Percentiles rank a stretch among this genome's conserved stretches.
Evolutionary conservation across 805 yeast genomes (phyloP).

Genomic region (Diddensiella santjacobensis): DNA sequence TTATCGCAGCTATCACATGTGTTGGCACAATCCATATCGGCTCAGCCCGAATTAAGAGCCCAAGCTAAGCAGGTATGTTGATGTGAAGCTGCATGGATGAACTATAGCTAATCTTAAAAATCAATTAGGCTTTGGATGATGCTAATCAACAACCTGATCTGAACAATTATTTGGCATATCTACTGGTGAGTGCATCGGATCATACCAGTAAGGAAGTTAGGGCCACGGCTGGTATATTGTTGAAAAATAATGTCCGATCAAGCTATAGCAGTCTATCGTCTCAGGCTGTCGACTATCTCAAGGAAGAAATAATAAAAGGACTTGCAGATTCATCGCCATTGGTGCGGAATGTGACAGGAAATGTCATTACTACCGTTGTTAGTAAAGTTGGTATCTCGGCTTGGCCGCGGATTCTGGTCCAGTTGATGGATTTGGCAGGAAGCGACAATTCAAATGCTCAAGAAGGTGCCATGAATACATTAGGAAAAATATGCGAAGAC

Average conservation of each 20-base stretch:
- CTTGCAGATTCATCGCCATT: conserved; percentile 52
- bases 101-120: neutral
- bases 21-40: conserved; percentile 67
- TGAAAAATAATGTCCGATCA: conserved; percentile 67
- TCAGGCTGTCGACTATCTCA: conserved; percentile 43
- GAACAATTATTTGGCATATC: conserved; percentile 70
- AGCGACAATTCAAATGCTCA: conserved; percentile 45
- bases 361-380: conserved; percentile 79
- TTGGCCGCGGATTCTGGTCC: conserved; percentile 76
- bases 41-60: conserved; percentile 49
- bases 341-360: conserved; percentile 85
- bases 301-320: conserved; percentile 42
- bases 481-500: conserved; percentile 89
- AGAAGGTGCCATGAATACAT: conserved; percentile 77
- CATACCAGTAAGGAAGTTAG: conserved; percentile 53
- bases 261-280: conserved; percentile 31
- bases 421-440: conserved; percentile 58
- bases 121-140: conserved; percentile 49
- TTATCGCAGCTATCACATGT: conserved; percentile 62
- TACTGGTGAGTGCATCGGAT: conserved; percentile 53
- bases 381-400: conserved; percentile 59
- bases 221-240: conserved; percentile 82
- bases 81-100: too few relatives aligned
- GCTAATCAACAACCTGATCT: conserved; percentile 74
- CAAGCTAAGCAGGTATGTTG: conserved; percentile 58